Base-by-base conservation (phyloP, 495 filamentous ascomycete species). In the Penicillium macrosclerotiorum region DNA sequence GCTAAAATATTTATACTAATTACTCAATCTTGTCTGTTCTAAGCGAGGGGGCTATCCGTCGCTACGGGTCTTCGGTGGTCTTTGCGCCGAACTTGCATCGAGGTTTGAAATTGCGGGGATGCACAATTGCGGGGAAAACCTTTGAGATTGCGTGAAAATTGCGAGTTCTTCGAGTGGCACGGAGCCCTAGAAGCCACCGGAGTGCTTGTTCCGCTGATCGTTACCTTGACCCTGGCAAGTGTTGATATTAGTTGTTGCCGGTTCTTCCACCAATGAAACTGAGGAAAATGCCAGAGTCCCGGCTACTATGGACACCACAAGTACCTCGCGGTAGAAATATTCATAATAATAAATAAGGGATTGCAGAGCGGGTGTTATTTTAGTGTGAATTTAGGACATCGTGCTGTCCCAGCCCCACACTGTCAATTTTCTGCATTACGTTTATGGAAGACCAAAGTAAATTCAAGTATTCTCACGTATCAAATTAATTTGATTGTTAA, bases 191-290 rank as follows among this genome's bases (percentile, higher is more conserved):
- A 49, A 54, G 38, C 36, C 49, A 45, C 23, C n/a, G 13, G 20
- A 50, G 33, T 48, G 47, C 43, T 59, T 60, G 47, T 45, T 32
- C 4, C 18, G 52, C 24, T 32, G 52, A 52, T 45, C 48, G 3
- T 44, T 48, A n/a, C 54, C 36, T 8, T 18, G 37, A 16, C 42
- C 33, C 35, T 48, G 26, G 36, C 29, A 29, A 40, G 11, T 26
- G n/a, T 18, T 36, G 18, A 45, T 25, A 43, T 47, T 20, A 2
- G 16, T 26, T 20, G 14, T 30, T 14, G n/a, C 19, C 4, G 31
- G 47, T 45, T 50, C 20, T 60, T 49, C 54, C 54, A 57, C 57
- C 53, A 57, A 60, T 58, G 16, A 47, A 13, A 27, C 11, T 11
- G 29, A 47, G n/a, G n/a, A n/a, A n/a, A n/a, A n/a, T n/a, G n/a